Evolutionary conservation across 768 basidiomycete species (phyloP), one percentile per base, ranked within the genome.

Genomic region (Podaxis pistillaris): DNA sequence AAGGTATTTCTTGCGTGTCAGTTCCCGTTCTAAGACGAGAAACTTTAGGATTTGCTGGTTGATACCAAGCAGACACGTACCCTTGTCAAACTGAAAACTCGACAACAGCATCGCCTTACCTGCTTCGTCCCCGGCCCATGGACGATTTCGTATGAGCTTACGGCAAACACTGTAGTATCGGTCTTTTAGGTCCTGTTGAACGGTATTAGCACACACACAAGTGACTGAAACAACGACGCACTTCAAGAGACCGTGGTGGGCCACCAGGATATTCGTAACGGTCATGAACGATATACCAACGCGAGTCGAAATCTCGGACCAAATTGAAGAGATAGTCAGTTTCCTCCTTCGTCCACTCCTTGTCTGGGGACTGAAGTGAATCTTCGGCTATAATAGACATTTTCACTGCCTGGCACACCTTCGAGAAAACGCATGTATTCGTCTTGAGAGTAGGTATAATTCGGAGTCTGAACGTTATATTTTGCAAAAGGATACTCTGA

Each of bases 81-180:
- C 87, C 82, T 94, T 93, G 73, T 99, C 96, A 68, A 96, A 99
- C 38, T 85, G 77, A 70, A 91, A 91, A 56, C 83, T 89, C 12
- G 84, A 81, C 41, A 95, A 75, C 17, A 93, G 74, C 47, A 85
- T 82, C 15, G 81, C 79, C 74, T 88, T 94, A 69, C 80, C 79
- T 3, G 83, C 77, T 67, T 94, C 90, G 65, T 96, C 94, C 9
- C 94, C 94, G 36, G 83, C 74, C 82, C 94, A 95, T 17, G 94
- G 93, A 28, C 92, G 79, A 68, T 86, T 92, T 49, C 93, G 84
- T 37, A 98, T 81, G 37, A 98, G 83, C 64, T 91, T 92, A 30
- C 97, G 84, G 71, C 94, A 96, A 17, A 96, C 89, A 55, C 90
- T 87, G 73, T 91, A 98, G 70, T 98, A 98, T 30, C 97, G 83